Base-by-base conservation (phyloP, 345 rosid genomes). In the Odontarrhena argentea region DNA sequence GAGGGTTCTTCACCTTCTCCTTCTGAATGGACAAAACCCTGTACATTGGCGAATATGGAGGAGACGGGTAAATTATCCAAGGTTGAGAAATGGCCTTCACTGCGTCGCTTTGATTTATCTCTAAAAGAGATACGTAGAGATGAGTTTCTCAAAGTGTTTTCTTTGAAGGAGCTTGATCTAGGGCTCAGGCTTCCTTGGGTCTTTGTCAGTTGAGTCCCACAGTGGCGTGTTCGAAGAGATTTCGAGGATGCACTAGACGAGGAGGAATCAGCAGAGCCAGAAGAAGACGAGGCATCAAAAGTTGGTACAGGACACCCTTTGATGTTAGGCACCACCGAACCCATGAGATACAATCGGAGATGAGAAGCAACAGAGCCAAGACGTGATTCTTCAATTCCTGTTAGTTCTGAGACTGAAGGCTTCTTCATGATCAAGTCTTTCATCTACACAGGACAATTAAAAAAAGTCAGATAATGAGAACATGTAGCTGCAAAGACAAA, bases 321-420 rank as follows among this genome's bases (percentile, higher is more conserved):
- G 42, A 43, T 44, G 61, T 70, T 82, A 74, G 77, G 67, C 40
- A 75, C 70, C 26, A 80, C 71, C 18, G 91, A 63, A 44, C 96
- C 99, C 71, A 84, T 65, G 18, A 94, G 89, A 86, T 84, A 87
- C 54, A 88, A 77, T 36, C 87, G 87, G 37, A 95, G 81, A 73
- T 85, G 95, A 60, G 86, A 83, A 36, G 96, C 97, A 77, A 95
- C 87, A 73, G 86, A 89, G 36, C 86, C 87, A 61, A 95, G 93
- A 2, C 99, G 96, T 1, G 91, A 80, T 78, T 83, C 88, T 47
- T 87, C 83, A 76, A 95, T 89, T 66, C 99, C 97, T 56, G 96
- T 95, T 76, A 95, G 73, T 55, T 89, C 93, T 14, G 96, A 88
- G 72, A 95, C 53, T 36, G 99, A 84, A 10, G 99, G 99, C 71